These are phyloP conservation scores for Globisporangium spiculum DNA, from an alignment of 352 stramenopile genomes.

Conservation along the genomic window DNA sequence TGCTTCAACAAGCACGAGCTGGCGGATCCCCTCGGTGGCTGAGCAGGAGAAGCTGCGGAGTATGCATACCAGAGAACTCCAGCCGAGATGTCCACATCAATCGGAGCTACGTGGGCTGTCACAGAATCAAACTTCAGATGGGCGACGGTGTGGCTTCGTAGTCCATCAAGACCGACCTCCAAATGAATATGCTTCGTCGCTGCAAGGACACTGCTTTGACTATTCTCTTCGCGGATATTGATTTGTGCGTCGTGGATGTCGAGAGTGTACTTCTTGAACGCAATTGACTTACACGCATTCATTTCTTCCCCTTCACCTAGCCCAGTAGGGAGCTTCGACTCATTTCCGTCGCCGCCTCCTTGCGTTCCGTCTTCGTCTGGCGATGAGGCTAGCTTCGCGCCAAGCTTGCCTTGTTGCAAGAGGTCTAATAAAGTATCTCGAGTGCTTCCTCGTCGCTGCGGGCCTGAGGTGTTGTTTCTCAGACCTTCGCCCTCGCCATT, in stretches of 20 bases:
- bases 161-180: constrained; percentile 55
- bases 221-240: constrained; percentile 69
- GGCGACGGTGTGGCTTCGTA: constrained; percentile 42
- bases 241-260: constrained; percentile 79
- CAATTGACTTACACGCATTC: constrained; percentile 32
- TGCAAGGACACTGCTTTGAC: constrained; percentile 61
- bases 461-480: neutral
- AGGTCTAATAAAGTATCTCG: constrained; percentile 68
- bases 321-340: constrained; percentile 7
- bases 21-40: constrained; percentile 9
- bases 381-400: constrained; percentile 24
- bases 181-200: constrained; percentile 79
- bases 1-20: constrained; percentile 54
- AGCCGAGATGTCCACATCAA: constrained; percentile 71
- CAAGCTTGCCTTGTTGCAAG: constrained; percentile 73
- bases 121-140: constrained; percentile 66
- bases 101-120: constrained; percentile 63
- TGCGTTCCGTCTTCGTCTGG: constrained; percentile 20
- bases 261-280: constrained; percentile 69
- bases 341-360: constrained; percentile 11
- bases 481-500: neutral
- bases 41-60: constrained; percentile 2
- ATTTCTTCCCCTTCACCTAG: constrained; percentile 13
- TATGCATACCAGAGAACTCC: constrained; percentile 76
- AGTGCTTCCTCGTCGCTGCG: constrained; percentile 36